A percentile compares a stretch with the other conserved stretches of the same genome.
Conservation (phyloP, 306 rosid genomes). For the Inga laurina region DNA sequence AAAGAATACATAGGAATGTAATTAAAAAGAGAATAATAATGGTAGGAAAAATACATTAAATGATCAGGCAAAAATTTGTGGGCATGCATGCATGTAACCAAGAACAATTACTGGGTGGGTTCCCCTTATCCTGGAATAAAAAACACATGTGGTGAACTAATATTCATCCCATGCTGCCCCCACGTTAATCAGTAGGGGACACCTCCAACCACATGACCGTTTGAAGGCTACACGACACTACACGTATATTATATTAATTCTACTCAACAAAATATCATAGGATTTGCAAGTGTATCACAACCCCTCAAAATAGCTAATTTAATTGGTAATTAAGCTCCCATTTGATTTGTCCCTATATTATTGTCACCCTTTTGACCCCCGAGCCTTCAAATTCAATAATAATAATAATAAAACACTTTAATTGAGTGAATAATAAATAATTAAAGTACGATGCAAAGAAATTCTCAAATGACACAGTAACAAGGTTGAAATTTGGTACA, state of each 20-base stretch:
- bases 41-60: too few relatives aligned
- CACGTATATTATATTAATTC: too few relatives aligned
- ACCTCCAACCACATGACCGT: conserved; percentile 16
- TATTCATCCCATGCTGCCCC: conserved; percentile 42
- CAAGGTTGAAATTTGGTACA: background rate
- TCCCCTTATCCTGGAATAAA: background rate
- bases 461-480: background rate
- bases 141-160: background rate
- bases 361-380: background rate
- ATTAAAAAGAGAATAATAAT: too few relatives aligned
- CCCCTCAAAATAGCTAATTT: too few relatives aligned
- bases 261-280: too few relatives aligned
- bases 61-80: background rate
- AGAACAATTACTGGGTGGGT: background rate
- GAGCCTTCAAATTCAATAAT: background rate
- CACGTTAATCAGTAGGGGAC: conserved; percentile 22
- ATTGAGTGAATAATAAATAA: background rate
- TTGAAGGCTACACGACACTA: background rate
- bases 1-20: too few relatives aligned
- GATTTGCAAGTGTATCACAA: too few relatives aligned
- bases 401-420: too few relatives aligned
- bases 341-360: too few relatives aligned
- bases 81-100: background rate
- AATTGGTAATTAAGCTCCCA: too few relatives aligned
- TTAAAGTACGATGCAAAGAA: background rate